Evolutionary conservation across 768 basidiomycete species (phyloP).

Genomic region (Boletales sp.): DNA sequence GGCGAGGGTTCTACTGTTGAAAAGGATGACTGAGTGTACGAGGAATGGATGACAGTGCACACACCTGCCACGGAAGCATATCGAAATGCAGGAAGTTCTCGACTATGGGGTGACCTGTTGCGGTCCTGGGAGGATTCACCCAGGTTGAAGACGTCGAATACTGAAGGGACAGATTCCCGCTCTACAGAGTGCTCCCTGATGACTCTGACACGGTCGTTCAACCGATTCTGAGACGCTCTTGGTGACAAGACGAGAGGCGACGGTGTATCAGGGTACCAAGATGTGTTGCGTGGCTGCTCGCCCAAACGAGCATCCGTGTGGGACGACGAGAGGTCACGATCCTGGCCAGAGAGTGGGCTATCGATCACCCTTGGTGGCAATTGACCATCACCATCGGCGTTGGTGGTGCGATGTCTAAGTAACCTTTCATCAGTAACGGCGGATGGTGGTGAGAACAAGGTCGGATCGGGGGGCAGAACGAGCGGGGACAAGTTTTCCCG

Average conservation of each 20-base stretch:
- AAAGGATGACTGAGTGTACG: constrained; percentile 1
- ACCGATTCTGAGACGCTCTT: constrained; percentile 6
- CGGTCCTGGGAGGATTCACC: constrained; percentile 18
- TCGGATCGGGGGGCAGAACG: constrained; percentile 16
- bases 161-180: constrained; percentile 21
- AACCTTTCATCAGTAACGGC: constrained; percentile 14
- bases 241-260: not conserved
- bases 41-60: constrained; percentile 1
- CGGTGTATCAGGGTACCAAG: not conserved
- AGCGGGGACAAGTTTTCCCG: constrained; percentile 27
- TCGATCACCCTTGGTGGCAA: constrained; percentile 6
- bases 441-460: constrained; percentile 10
- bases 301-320: constrained; percentile 4
- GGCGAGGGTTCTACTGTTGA: constrained; percentile 14
- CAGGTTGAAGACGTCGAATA: constrained; percentile 30
- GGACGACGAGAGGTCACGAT: constrained; percentile 3
- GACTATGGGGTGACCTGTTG: constrained; percentile 9
- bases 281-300: constrained; percentile 11
- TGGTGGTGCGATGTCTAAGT: constrained; percentile 10
- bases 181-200: constrained; percentile 20
- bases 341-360: constrained; percentile 2
- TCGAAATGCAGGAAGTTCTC: constrained; percentile 9
- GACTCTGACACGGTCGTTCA: constrained; percentile 15
- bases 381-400: constrained; percentile 1
- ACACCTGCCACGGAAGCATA: constrained; percentile 11